Evolutionary conservation across 495 filamentous ascomycete genomes (phyloP).

Genomic region (Penicillium daleae): DNA sequence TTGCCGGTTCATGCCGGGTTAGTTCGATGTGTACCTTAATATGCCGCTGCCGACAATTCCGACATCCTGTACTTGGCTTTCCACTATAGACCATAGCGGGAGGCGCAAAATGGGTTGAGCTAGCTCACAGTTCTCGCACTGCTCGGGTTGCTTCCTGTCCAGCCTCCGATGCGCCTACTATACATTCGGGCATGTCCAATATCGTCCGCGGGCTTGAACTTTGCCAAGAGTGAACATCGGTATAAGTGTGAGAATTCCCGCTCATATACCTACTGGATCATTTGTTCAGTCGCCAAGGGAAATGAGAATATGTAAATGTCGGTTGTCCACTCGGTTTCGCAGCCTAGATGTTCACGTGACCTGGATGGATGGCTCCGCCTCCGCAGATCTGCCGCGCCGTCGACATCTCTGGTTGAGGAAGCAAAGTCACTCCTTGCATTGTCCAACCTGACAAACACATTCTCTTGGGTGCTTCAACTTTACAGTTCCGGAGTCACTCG

Average conservation of each 20-base stretch:
- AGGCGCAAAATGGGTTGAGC: not conserved
- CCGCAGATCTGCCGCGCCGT: constrained; percentile 16
- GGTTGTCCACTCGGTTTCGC: not conserved
- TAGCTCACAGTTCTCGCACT: not conserved
- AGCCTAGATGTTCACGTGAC: not conserved
- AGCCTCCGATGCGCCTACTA: constrained; percentile 1
- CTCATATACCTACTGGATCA: not conserved
- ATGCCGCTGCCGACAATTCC: constrained; percentile 64
- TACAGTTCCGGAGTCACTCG: no score
- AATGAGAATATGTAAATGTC: not conserved
- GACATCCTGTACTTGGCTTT: constrained; percentile 71
- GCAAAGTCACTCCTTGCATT: not conserved
- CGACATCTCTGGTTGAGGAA: not conserved
- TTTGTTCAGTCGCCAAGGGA: not conserved
- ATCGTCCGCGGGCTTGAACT: not conserved
- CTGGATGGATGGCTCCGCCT: constrained; percentile 17
- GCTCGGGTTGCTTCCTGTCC: not conserved
- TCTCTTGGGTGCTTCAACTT: not conserved
- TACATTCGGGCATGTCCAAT: constrained; percentile 1
- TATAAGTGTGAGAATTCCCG: not conserved
- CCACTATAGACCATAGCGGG: constrained; percentile 69
- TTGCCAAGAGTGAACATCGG: not conserved
- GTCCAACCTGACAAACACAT: not conserved
- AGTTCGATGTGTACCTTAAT: constrained; percentile 53
- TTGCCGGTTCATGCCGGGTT: not conserved